phyloP scores from a whole-genome alignment of 805 yeast species.

The Brettanomyces custersianus region DNA sequence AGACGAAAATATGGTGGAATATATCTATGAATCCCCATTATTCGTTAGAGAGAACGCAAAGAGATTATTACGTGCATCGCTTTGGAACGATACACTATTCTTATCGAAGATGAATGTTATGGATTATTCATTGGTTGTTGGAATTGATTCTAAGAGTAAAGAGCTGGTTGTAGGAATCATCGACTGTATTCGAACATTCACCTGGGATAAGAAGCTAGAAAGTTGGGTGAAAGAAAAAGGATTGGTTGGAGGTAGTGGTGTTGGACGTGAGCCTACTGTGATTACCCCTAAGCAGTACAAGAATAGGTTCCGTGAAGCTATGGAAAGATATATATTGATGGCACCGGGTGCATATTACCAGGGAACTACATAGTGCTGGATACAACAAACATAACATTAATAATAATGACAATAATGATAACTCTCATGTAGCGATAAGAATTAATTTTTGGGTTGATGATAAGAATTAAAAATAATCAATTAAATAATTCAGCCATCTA shows the following conservation, averaged over 20 bases:
- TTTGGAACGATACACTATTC: slow-evolving; percentile 93
- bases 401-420: no score
- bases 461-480: no score
- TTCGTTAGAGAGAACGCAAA: slow-evolving; percentile 91
- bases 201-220: slow-evolving; percentile 98
- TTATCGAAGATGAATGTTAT: slow-evolving; percentile 95
- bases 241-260: slow-evolving; percentile 68
- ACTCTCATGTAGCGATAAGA: no score
- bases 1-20: slow-evolving; percentile 98
- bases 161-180: slow-evolving; percentile 89
- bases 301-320: slow-evolving; percentile 90
- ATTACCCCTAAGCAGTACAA: slow-evolving; percentile 96
- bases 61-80: slow-evolving; percentile 71
- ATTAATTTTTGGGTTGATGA: no score
- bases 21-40: slow-evolving; percentile 90
- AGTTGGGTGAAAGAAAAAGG: slow-evolving; percentile 98
- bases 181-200: slow-evolving; percentile 88
- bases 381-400: no score
- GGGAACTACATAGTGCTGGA: slow-evolving; percentile 16
- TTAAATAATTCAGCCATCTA: no score
- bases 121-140: slow-evolving; percentile 95
- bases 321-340: slow-evolving; percentile 91
- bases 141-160: slow-evolving; percentile 63
- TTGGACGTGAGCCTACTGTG: slow-evolving; percentile 90
- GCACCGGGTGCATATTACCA: slow-evolving; percentile 60